Base-by-base conservation (phyloP, 352 stramenopile genomes). In the Phytophthora litchii region DNA sequence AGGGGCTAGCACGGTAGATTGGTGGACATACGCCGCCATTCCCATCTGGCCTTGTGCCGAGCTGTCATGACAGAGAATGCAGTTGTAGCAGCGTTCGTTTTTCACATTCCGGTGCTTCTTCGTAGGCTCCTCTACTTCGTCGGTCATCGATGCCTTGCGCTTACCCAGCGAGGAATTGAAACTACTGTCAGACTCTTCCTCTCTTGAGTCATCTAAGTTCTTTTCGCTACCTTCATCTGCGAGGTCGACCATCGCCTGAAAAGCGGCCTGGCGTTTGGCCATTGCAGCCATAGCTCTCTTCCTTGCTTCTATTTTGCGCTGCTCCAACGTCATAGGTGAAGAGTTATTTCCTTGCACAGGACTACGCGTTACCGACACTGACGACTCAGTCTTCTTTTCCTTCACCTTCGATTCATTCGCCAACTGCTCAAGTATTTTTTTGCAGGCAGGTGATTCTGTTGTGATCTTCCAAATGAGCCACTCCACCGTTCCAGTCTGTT, bases 51-150 rank as follows among this genome's bases (percentile, higher is more conserved):
- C 77, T 53, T 89, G 80, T 20, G 58, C 76, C n/a, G 80, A 84
- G 13, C 65, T 88, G 46, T 95, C 87, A 57, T 95, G 87, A 38
- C 87, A 95, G 21, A 95, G 68, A 32, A 95, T 95, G 46, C 87
- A 95, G 54, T 88, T 91, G 68, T 75, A 78, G 29, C 65, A 70
- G 10, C 37, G 27, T n/a, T 85, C 67, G 10, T 68, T 76, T 5
- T 70, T 63, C 13, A 76, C 31, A 54, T 85, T 80, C 29, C 75
- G 76, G 12, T 70, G 69, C 64, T 92, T 91, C 14, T 63, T 77
- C 11, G 59, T 31, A 23, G 70, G 52, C 0, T 80, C 60, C 19
- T 76, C 49, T 6, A 47, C 19, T 32, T 68, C 67, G 21, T 82
- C 70, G n/a, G 51, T 46, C 6, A 67, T 37, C 11, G 40, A 78